Evolutionary conservation across 1,139 yeast genomes (phyloP), one percentile per base, ranked within the genome.

Genomic region (Kodamaea derodonti): DNA sequence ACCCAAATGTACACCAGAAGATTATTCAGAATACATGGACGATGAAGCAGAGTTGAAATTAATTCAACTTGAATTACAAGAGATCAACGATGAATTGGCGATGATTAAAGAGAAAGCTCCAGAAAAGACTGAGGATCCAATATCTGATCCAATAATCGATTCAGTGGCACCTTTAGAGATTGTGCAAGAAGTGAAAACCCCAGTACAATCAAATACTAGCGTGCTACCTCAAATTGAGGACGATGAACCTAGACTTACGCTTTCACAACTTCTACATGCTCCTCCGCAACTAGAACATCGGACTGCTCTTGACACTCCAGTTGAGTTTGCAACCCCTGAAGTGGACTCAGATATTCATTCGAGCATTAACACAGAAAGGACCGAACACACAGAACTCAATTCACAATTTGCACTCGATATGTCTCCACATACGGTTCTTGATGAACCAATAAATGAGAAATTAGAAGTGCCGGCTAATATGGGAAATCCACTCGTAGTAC

Each of bases 371-470:
- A 18, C 22, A 7, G 22, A 18, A 18, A 18, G 22, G 9, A 18
- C 22, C 22, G 22, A 18, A 18, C 22, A 7, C 22, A 18, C 28
- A 6, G 28, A 25, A 14, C 17, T 25, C 12, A 25, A 12, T 25
- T 25, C 28, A 12, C 15, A 25, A 13, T 25, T 14, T 6, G 28
- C 4, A 17, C 14, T 25, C 14, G 28, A 25, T 6, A 6, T 25
- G 28, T 25, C 28, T 12, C 28, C 28, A n/a, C 15, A 13, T 25
- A 25, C 28, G 15, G 6, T 25, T 25, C 15, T 13, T 13, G 28
- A 25, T 14, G 17, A 25, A 4, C 17, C 28, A 14, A 25, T 14
- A n/a, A 14, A 13, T 8, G 17, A 25, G 17, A 15, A 6, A 6
- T 13, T 14, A 11, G 17, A 25, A 5, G 15, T 25, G 11, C 10